A percentile compares a stretch with the other conserved stretches of the same genome.
Evolutionary conservation across 257 asterid species (phyloP).

Genomic region (Penstemon eatonii): DNA sequence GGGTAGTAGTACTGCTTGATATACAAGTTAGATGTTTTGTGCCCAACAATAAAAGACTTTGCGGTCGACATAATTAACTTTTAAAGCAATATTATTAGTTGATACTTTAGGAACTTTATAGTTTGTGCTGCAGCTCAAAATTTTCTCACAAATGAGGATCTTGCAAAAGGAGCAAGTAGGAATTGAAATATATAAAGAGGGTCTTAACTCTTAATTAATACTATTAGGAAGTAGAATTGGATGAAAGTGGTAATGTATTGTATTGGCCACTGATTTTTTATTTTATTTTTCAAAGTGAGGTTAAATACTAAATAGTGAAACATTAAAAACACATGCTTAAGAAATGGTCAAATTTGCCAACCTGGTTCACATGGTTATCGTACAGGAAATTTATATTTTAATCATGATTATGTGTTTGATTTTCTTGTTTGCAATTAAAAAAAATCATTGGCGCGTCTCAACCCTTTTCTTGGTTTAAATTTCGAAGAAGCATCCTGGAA

Average conservation of each 20-base stretch:
- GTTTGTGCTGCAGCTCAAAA: background rate
- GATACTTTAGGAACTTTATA: background rate
- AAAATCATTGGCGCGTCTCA: background rate
- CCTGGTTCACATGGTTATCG: conserved; percentile 17
- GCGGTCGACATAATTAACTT: conserved; percentile 23
- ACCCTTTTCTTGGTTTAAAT: background rate
- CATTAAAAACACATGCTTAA: conserved; percentile 19
- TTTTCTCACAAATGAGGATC: too few relatives aligned
- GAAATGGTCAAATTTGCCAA: conserved; percentile 30
- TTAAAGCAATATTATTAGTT: background rate
- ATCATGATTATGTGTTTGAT: background rate
- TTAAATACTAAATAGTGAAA: background rate
- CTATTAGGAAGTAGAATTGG: conserved; percentile 1
- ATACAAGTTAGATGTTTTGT: background rate
- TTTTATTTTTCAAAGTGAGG: background rate
- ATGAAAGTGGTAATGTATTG: background rate
- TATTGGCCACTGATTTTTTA: background rate
- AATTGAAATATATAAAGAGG: background rate
- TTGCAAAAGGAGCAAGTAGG: background rate
- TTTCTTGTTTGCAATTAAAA: background rate
- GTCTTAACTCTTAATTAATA: conserved; percentile 23
- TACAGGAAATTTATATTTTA: background rate
- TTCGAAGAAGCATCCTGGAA: background rate
- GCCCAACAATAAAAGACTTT: conserved; percentile 24
- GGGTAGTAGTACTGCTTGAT: conserved; percentile 19